phyloP scores from a whole-genome alignment of 2,329 filamentous ascomycete genomes.

The Apiospora phragmitis region DNA sequence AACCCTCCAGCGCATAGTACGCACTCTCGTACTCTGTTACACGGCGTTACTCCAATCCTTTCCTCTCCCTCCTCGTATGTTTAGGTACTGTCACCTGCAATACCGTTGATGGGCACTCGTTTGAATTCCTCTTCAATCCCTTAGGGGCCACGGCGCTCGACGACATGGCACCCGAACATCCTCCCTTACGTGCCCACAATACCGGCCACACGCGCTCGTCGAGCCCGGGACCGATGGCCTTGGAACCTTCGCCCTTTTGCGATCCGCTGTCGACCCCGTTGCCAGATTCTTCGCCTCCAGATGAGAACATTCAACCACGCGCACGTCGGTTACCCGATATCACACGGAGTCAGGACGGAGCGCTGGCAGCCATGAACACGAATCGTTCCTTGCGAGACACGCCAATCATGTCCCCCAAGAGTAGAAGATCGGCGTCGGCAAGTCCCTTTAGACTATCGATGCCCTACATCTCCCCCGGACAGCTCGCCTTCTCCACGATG shows the following conservation, averaged over 20 bases:
- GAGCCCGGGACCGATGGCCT: slow-evolving; percentile 3
- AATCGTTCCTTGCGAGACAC: slow-evolving; percentile 9
- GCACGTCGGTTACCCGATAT: background rate
- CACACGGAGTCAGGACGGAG: background rate
- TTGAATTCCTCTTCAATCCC: slow-evolving; percentile 4
- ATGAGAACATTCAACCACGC: background rate
- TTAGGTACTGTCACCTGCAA: background rate
- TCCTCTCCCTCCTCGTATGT: background rate
- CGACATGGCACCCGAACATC: slow-evolving; percentile 11
- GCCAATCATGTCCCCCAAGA: slow-evolving; percentile 17
- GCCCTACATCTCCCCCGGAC: slow-evolving; percentile 49
- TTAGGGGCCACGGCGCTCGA: slow-evolving; percentile 4
- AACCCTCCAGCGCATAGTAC: background rate
- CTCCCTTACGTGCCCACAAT: slow-evolving; percentile 5
- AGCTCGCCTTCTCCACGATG: slow-evolving; percentile 66
- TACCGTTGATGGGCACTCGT: slow-evolving; percentile 8
- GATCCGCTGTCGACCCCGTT: background rate
- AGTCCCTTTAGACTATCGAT: slow-evolving; percentile 43
- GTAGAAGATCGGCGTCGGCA: slow-evolving; percentile 27
- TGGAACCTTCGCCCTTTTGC: background rate
- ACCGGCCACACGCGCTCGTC: slow-evolving; percentile 1
- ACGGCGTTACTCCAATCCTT: background rate
- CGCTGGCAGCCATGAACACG: background rate
- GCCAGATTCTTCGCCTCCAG: background rate
- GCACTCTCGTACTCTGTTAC: background rate